Conservation (phyloP, 306 rosid species). For the Morella rubra region DNA sequence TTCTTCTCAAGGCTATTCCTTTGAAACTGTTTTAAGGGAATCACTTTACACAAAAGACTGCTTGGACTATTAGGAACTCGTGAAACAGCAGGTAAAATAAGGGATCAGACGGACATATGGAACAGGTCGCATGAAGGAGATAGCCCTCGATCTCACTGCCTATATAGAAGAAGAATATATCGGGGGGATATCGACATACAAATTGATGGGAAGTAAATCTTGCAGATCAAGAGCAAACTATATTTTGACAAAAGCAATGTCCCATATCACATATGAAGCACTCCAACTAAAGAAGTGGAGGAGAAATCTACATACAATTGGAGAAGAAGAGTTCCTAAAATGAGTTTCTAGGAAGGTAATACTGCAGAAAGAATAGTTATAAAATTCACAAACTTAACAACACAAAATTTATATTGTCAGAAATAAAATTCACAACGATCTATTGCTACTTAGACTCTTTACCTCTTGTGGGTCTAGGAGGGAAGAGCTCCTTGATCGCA, state of each 20-base stretch:
- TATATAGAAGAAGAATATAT: background rate
- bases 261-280: background rate
- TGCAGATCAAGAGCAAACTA: background rate
- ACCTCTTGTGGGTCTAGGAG: constrained; percentile 72
- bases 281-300: background rate
- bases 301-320: background rate
- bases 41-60: background rate
- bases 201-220: background rate
- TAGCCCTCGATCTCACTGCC: background rate
- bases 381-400: background rate
- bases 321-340: background rate
- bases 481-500: constrained; percentile 80
- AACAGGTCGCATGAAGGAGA: background rate
- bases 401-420: constrained; percentile 1
- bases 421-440: constrained; percentile 1
- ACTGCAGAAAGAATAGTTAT: background rate
- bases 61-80: background rate
- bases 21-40: background rate
- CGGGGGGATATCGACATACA: background rate
- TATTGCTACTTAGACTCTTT: constrained; percentile 20
- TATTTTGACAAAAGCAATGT: background rate
- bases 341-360: background rate
- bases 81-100: background rate
- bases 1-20: background rate
- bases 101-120: background rate